phyloP scores from a whole-genome alignment of 345 rosid species.

The Corchorus capsularis region DNA sequence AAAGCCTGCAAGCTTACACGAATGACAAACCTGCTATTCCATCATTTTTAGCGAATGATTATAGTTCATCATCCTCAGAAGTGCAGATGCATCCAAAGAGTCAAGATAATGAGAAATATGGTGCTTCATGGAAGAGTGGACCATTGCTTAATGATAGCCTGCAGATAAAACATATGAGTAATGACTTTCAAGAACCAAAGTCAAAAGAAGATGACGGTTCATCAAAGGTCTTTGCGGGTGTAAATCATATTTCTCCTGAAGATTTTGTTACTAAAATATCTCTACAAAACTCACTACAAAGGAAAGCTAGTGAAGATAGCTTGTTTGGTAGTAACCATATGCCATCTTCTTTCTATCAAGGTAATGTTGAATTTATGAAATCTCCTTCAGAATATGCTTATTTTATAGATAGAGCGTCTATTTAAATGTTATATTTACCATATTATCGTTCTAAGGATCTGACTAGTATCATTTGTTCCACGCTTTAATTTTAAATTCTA shows the following conservation, averaged over 20 bases:
- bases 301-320: conserved; percentile 32
- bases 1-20: conserved; percentile 33
- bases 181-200: conserved; percentile 37
- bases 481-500: conserved; percentile 42
- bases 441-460: conserved; percentile 23
- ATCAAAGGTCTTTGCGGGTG: conserved; percentile 28
- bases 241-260: conserved; percentile 23
- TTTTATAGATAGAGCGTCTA: background rate
- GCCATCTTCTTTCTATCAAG: conserved; percentile 37
- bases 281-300: conserved; percentile 38
- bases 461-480: conserved; percentile 19
- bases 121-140: conserved; percentile 35
- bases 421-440: conserved; percentile 13
- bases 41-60: conserved; percentile 31
- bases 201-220: conserved; percentile 40
- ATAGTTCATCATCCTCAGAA: conserved; percentile 34
- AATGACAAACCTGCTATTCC: conserved; percentile 29
- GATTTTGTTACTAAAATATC: conserved; percentile 26
- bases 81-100: conserved; percentile 29
- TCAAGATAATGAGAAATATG: conserved; percentile 34
- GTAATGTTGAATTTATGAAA: conserved; percentile 30
- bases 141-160: conserved; percentile 33
- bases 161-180: conserved; percentile 34
- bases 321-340: conserved; percentile 34
- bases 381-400: conserved; percentile 4